Conservation (phyloP, 2,329 filamentous ascomycete species). For the Cytospora mali region DNA sequence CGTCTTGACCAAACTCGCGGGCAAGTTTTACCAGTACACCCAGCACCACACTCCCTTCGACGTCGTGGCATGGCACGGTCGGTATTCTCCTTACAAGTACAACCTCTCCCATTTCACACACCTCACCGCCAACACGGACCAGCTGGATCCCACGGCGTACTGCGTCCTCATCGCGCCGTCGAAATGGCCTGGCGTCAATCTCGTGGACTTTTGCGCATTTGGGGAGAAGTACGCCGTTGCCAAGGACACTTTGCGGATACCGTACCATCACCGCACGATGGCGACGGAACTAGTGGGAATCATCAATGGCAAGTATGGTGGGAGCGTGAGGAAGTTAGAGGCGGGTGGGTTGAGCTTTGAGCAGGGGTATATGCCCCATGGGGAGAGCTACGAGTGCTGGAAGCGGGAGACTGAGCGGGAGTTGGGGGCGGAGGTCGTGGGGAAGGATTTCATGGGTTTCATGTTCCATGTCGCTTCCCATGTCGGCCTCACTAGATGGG, state of each 20-base stretch:
- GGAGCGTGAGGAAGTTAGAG: constrained; percentile 35
- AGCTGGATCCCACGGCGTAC: constrained; percentile 64
- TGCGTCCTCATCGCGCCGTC: constrained; percentile 62
- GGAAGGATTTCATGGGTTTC: constrained; percentile 34
- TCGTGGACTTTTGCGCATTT: constrained; percentile 66
- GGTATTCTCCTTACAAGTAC: constrained; percentile 56
- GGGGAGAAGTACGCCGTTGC: constrained; percentile 64
- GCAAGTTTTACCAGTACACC: constrained; percentile 59
- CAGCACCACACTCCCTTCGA: constrained; percentile 67
- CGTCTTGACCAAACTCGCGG: constrained; percentile 61
- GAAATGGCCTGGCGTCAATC: constrained; percentile 52
- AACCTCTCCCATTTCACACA: constrained; percentile 55
- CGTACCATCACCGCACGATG: constrained; percentile 60
- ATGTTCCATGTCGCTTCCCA: constrained; percentile 36
- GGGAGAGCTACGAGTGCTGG: constrained; percentile 35
- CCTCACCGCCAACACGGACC: constrained; percentile 61
- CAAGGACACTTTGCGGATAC: constrained; percentile 54
- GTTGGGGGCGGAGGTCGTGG: constrained; percentile 30
- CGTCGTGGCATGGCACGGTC: constrained; percentile 68
- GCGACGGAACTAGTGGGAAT: constrained; percentile 55
- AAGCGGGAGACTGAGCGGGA: constrained; percentile 30
- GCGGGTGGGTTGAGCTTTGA: constrained; percentile 38
- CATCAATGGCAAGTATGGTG: constrained; percentile 38
- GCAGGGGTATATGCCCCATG: constrained; percentile 37
- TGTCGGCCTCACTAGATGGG: constrained; percentile 34